Evolutionary conservation across 768 basidiomycete species (phyloP), one percentile per base, ranked within the genome.

Genomic region (Boletus subparvulus): DNA sequence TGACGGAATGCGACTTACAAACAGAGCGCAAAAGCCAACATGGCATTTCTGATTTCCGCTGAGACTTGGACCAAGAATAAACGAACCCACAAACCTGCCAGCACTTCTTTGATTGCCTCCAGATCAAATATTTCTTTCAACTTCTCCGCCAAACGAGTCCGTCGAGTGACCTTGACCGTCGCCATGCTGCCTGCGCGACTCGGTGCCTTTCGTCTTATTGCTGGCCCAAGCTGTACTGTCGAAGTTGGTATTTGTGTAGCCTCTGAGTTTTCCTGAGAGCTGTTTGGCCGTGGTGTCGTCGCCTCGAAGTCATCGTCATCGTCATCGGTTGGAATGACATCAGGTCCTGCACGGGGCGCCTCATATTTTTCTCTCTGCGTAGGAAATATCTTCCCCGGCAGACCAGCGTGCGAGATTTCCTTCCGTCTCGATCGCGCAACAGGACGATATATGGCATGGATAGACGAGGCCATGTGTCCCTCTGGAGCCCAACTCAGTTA

Each of bases 1-100:
- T 28, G 47, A 50, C 26, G 35, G 5, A 50, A 48, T 32, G 26
- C 40, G 33, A 86, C 94, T 81, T 67, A 95, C 94, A 75, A 61
- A 95, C 85, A 48, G 91, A 93, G 49, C 93, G 85, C 55, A 98
- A 74, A 11, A 98, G 77, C 92, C 94, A 98, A 69, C 94, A 97
- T 2, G 92, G 88, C 83, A 96, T 87, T 78, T 97, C 94, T 86
- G 69, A 65, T 36, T 30, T 50, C 47, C 54, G 37, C 52, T 61
- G 28, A 64, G 51, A 48, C 41, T 43, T 37, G 32, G 16, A 30
- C 28, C 13, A 13, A 24, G 44, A 47, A 12, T 47, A 21, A 36
- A 51, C 47, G 5, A 53, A 32, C 46, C 42, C 14, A 75, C 83
- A 56, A 60, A 90, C 90, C 91, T 58, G 90, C 86, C 54, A 90